These are phyloP conservation scores for Plasmodium falciparum DNA, from an alignment of 169 alveolate species.

Conservation along the genomic window DNA sequence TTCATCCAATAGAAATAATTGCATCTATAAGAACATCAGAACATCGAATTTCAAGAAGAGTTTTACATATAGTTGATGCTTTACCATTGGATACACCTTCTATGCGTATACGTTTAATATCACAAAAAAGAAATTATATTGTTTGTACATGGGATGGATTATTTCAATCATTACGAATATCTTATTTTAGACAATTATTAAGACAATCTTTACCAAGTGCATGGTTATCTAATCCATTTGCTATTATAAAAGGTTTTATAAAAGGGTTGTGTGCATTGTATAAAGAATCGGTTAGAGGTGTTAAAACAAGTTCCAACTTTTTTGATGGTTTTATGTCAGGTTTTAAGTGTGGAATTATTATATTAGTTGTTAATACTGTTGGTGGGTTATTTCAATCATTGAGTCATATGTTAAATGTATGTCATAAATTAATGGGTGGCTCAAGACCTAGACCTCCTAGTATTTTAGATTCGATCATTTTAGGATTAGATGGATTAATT, in stretches of 20 bases:
- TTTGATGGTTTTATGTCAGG: constrained; percentile 92
- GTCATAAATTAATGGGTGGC: constrained; percentile 92
- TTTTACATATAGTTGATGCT: constrained; percentile 90
- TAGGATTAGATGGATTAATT: constrained; percentile 90
- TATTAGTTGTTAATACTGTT: constrained; percentile 86
- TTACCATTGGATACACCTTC: constrained; percentile 94
- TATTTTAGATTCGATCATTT: constrained; percentile 91
- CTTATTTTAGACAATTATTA: constrained; percentile 91
- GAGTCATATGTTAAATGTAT: constrained; percentile 89
- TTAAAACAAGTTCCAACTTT: constrained; percentile 78
- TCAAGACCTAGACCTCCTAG: constrained; percentile 91
- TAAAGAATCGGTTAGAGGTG: constrained; percentile 86
- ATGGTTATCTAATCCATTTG: constrained; percentile 91
- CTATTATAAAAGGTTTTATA: constrained; percentile 88
- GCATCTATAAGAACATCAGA: constrained; percentile 92
- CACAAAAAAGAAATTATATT: constrained; percentile 85
- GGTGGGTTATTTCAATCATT: constrained; percentile 93
- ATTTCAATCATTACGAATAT: constrained; percentile 84
- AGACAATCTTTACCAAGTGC: constrained; percentile 93
- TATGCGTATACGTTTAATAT: constrained; percentile 88
- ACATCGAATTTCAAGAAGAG: constrained; percentile 86
- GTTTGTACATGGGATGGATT: constrained; percentile 90
- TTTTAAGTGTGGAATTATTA: constrained; percentile 89
- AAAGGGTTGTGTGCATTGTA: constrained; percentile 87
- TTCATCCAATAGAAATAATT: constrained; percentile 88